phyloP scores from a whole-genome alignment of 169 alveolate species.

The Besnoitia besnoiti region DNA sequence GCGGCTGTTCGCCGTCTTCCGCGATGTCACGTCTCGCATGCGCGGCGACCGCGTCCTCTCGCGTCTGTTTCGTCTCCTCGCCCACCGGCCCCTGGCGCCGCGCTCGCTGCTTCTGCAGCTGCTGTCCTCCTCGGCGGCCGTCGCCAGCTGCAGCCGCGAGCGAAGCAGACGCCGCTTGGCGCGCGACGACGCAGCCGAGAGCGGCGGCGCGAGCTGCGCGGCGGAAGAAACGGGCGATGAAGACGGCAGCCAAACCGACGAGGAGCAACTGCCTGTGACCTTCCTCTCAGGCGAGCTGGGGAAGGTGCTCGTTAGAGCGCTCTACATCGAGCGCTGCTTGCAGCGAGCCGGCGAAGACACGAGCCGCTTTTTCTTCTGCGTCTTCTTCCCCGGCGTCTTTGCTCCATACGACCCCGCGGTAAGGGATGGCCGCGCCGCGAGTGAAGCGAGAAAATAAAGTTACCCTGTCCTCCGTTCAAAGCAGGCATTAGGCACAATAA shows the following conservation, averaged over 20 bases:
- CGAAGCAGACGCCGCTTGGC: not conserved
- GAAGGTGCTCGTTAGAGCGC: not conserved
- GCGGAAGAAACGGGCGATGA: not conserved
- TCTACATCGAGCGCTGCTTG: not conserved
- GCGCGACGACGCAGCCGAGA: not conserved
- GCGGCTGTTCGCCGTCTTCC: not conserved
- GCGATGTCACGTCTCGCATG: not conserved
- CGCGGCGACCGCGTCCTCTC: not conserved
- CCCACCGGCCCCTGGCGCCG: not conserved
- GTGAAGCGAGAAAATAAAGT: no score
- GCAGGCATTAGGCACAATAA: no score
- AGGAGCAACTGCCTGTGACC: not conserved
- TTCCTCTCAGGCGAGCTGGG: not conserved
- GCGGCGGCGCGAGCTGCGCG: not conserved
- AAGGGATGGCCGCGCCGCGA: no score
- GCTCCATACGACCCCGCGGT: not conserved
- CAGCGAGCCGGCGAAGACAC: not conserved
- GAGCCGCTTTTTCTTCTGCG: not conserved
- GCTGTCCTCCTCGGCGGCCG: not conserved
- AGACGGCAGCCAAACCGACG: no score
- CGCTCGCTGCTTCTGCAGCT: not conserved
- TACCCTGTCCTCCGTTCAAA: no score
- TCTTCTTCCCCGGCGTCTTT: slow-evolving; percentile 11
- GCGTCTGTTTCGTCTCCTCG: not conserved
- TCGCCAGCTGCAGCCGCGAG: not conserved